Evolutionary conservation across 2,329 filamentous ascomycete genomes (phyloP).

Genomic region (Microdochium trichocladiopsis): DNA sequence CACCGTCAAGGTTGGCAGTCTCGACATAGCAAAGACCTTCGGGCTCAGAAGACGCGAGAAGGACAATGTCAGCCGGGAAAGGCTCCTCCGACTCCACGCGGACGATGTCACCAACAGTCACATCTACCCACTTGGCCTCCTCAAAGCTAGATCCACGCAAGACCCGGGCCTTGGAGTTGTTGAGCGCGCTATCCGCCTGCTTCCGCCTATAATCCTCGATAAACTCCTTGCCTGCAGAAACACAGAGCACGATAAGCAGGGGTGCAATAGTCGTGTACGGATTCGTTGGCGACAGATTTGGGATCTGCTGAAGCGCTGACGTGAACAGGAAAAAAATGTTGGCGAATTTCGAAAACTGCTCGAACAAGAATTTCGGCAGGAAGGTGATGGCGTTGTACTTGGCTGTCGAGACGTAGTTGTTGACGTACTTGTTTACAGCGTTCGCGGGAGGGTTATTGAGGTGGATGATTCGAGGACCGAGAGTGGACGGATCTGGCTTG

Average conservation of each 20-base stretch:
- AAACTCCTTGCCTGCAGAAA: constrained; percentile 93
- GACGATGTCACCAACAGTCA: constrained; percentile 86
- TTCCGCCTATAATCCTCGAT: constrained; percentile 91
- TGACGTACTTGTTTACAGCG: constrained; percentile 78
- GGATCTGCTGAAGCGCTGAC: constrained; percentile 88
- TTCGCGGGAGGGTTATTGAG: constrained; percentile 96
- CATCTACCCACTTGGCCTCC: constrained; percentile 88
- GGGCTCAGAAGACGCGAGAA: constrained; percentile 91
- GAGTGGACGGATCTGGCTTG: constrained; percentile 81
- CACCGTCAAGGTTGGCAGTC: constrained; percentile 93
- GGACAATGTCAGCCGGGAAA: constrained; percentile 87
- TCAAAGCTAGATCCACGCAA: constrained; percentile 78
- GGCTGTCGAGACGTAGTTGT: constrained; percentile 95
- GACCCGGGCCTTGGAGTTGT: constrained; percentile 78
- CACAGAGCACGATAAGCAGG: constrained; percentile 79
- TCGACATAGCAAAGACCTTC: constrained; percentile 98
- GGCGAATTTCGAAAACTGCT: constrained; percentile 98
- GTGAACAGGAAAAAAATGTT: constrained; percentile 99
- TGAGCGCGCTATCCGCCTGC: constrained; percentile 77
- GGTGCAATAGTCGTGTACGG: constrained; percentile 93
- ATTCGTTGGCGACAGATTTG: constrained; percentile 90
- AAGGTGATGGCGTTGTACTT: constrained; percentile 96
- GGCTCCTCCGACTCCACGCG: constrained; percentile 91
- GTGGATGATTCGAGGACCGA: constrained; percentile 88
- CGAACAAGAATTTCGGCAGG: constrained; percentile 91